Percentiles rank a stretch among this genome's conserved stretches.
Evolutionary conservation across 305 asterid genomes (phyloP).

Genomic region (Striga hermonthica): DNA sequence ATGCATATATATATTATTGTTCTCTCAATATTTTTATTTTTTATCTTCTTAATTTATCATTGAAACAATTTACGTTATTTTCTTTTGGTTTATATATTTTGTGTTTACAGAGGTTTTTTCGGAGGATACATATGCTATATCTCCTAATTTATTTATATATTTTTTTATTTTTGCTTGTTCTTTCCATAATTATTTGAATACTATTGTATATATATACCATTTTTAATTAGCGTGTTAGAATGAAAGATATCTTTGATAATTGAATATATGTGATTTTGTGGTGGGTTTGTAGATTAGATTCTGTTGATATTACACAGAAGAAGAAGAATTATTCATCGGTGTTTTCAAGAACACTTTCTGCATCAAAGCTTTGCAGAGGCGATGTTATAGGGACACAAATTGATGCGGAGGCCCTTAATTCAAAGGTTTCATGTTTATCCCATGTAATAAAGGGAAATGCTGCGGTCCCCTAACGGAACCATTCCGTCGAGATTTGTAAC

Average conservation of each 20-base stretch:
- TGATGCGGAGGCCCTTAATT: conserved; percentile 55
- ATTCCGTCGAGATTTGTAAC: too few species aligned
- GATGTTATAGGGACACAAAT: conserved; percentile 55
- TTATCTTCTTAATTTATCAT: too few species aligned
- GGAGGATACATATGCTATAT: conserved; percentile 29
- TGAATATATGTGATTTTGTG: conserved; percentile 8
- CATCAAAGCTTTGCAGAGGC: conserved; percentile 79
- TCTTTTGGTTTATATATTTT: conserved; percentile 24
- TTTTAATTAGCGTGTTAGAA: too few species aligned
- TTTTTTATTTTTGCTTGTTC: not conserved
- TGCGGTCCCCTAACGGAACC: too few species aligned
- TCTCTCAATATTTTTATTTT: not conserved
- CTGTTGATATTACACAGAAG: conserved; percentile 49
- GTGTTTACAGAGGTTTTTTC: conserved; percentile 43
- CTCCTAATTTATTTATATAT: not conserved
- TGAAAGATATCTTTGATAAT: too few species aligned
- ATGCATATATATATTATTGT: conserved; percentile 23
- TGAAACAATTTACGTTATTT: too few species aligned
- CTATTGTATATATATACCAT: too few species aligned
- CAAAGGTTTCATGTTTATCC: conserved; percentile 37
- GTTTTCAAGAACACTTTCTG: conserved; percentile 57
- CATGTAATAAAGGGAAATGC: too few species aligned
- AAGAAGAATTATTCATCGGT: conserved; percentile 46
- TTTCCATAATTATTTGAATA: not conserved
- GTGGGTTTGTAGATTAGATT: conserved; percentile 47